Conservation (phyloP, 352 stramenopile genomes). For the Globisporangium camurandrum region DNA sequence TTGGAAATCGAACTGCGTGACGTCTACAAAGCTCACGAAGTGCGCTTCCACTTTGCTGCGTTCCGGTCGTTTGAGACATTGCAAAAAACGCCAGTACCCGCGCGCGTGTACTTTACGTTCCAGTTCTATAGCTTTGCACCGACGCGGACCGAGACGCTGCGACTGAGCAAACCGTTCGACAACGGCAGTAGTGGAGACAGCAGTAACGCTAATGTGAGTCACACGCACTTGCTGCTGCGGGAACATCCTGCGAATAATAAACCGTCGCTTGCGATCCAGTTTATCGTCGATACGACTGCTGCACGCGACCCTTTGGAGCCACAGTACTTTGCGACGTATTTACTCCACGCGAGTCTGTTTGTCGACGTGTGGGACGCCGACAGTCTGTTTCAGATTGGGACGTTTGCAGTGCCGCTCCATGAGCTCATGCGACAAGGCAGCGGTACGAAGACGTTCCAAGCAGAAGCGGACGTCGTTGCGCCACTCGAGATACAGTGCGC, state of each 20-base stretch:
- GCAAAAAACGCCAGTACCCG: constrained; percentile 9
- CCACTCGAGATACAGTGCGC: constrained; percentile 16
- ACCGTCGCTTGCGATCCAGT: constrained; percentile 61
- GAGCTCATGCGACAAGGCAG: constrained; percentile 86
- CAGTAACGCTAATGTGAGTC: constrained; percentile 8
- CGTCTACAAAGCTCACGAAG: constrained; percentile 70
- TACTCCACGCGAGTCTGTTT: constrained; percentile 76
- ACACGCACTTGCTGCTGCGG: constrained; percentile 58
- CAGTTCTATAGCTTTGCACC: constrained; percentile 90
- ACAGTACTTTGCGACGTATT: constrained; percentile 77
- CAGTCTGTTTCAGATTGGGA: constrained; percentile 85
- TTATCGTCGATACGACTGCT: constrained; percentile 65
- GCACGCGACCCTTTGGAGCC: constrained; percentile 59
- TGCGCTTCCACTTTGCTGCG: constrained; percentile 88
- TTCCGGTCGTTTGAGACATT: constrained; percentile 28
- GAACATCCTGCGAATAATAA: constrained; percentile 57
- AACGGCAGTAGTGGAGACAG: constrained; percentile 17
- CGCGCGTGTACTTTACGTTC: constrained; percentile 86
- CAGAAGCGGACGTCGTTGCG: constrained; percentile 57
- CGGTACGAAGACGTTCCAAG: constrained; percentile 86
- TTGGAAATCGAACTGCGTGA: constrained; percentile 75
- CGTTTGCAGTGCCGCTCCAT: constrained; percentile 77
- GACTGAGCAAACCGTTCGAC: constrained; percentile 50
- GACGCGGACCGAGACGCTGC: constrained; percentile 80
- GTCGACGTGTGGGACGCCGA: constrained; percentile 93